Conservation (phyloP, 768 basidiomycete species). For the Tephrocybe sp. region DNA sequence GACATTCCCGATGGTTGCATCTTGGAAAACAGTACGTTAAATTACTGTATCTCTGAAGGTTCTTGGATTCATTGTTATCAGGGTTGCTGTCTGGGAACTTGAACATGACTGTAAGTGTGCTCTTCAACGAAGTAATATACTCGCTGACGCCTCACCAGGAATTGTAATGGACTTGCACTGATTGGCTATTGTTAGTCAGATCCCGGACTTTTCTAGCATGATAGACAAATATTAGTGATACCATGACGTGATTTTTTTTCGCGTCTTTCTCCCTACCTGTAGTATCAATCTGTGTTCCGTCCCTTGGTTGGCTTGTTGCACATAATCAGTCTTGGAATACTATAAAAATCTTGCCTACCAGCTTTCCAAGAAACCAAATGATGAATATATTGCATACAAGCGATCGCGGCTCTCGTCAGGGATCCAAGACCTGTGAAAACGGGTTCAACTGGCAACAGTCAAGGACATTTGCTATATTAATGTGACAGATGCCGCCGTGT, state of each 20-base stretch:
- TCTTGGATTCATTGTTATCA: conserved; percentile 20
- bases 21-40: conserved; percentile 62
- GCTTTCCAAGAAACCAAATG: background rate
- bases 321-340: conserved; percentile 5
- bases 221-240: conserved; percentile 15
- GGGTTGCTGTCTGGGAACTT: conserved; percentile 82
- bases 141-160: conserved; percentile 23
- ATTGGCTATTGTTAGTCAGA: conserved; percentile 5
- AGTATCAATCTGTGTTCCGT: conserved; percentile 5
- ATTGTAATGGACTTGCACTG: conserved; percentile 22
- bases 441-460: too few relatives aligned
- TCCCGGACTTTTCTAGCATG: conserved; percentile 14
- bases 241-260: conserved; percentile 1
- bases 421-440: too few relatives aligned
- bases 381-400: background rate
- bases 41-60: background rate
- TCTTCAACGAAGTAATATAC: background rate
- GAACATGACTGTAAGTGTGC: conserved; percentile 65
- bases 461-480: too few relatives aligned
- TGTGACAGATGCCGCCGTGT: too few relatives aligned
- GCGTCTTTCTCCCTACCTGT: background rate
- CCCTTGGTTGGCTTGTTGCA: conserved; percentile 6
- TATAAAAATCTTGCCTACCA: too few relatives aligned
- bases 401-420: too few relatives aligned
- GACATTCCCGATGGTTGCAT: conserved; percentile 83